These are phyloP conservation scores for Leccinum disarticulatum DNA, from an alignment of 768 basidiomycete genomes.

Conservation along the genomic window DNA sequence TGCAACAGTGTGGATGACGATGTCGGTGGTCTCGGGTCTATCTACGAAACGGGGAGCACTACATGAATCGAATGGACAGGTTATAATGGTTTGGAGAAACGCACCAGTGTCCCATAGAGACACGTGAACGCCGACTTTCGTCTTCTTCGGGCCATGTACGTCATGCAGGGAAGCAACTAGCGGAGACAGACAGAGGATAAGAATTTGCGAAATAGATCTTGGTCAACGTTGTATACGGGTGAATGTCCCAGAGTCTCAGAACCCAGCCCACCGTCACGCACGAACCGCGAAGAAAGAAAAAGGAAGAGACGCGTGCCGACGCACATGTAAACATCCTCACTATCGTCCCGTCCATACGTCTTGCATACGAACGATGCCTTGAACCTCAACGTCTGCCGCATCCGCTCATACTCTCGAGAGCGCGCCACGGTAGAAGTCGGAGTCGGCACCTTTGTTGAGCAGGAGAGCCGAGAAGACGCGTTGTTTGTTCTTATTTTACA, in stretches of 20 bases:
- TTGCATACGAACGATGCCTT: constrained; percentile 48
- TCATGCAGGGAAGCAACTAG: constrained; percentile 27
- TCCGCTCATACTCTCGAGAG: constrained; percentile 83
- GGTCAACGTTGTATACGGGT: constrained; percentile 62
- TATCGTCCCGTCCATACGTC: constrained; percentile 60
- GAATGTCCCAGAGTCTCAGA: constrained; percentile 45
- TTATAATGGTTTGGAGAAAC: no score
- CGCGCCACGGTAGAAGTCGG: constrained; percentile 73
- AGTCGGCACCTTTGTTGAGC: constrained; percentile 5
- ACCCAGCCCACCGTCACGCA: no score
- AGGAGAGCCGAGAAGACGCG: no score
- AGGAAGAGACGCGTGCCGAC: constrained; percentile 25
- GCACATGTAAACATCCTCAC: constrained; percentile 47
- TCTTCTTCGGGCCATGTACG: constrained; percentile 28
- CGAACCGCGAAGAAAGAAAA: no score
- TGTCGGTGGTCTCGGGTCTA: no score
- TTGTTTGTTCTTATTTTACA: no score
- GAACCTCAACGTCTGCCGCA: constrained; percentile 57
- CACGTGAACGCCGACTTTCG: constrained; percentile 59
- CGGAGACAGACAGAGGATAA: constrained; percentile 52
- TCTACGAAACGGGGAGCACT: no score
- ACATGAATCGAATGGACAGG: no score
- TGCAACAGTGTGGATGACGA: no score
- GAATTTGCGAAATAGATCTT: constrained; percentile 67
- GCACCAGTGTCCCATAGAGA: constrained; percentile 16